Evolutionary conservation across 139 green algal genomes (phyloP), one percentile per base, ranked within the genome.

Genomic region (Chlamydomonas eustigma): DNA sequence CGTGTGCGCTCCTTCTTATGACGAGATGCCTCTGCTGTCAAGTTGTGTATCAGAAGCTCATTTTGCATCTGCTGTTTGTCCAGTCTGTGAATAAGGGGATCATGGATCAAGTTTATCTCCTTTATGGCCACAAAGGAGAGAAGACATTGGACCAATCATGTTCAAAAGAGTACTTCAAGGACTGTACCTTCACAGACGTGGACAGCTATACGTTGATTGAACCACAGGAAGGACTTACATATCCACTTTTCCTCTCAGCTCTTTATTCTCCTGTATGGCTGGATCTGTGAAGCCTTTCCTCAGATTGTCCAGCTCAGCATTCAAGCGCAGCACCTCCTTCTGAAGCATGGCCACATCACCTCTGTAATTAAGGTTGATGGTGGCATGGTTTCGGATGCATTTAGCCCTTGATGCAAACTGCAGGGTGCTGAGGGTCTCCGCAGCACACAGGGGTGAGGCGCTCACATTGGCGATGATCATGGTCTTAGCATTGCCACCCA

Each of bases 401-500:
- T 98, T 98, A 28, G 93, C 92, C 8, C 91, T 76, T 70, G 86
- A 77, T 34, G 92, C 94, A 84, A 98, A 98, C 24, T 87, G 83
- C 30, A 98, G 89, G 22, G 94, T 98, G 80, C 76, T 90, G n/a
- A 95, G 79, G 12, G 94, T 97, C 85, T 98, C 94, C 78, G 90
- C 71, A 65, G 75, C 33, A 72, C 58, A 88, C 3, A 85, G 74
- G 80, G 68, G 36, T 2, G 86, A 82, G 3, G 93, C 91, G 58
- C 80, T 91, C 51, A 98, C 87, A 70, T 94, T 95, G 52, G 94
- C 93, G 30, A 98, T 90, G 80, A 98, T 94, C 8, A 91, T 83
- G 1, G 94, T 97, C 82, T 97, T 98, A 34, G 94, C 88, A 71
- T 98, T 98, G 66, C 94, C 94, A 6, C 94, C 93, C 31, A 98